Base-by-base conservation (phyloP, 202 grass and related monocot species). In the Dendrocalamus latiflorus region DNA sequence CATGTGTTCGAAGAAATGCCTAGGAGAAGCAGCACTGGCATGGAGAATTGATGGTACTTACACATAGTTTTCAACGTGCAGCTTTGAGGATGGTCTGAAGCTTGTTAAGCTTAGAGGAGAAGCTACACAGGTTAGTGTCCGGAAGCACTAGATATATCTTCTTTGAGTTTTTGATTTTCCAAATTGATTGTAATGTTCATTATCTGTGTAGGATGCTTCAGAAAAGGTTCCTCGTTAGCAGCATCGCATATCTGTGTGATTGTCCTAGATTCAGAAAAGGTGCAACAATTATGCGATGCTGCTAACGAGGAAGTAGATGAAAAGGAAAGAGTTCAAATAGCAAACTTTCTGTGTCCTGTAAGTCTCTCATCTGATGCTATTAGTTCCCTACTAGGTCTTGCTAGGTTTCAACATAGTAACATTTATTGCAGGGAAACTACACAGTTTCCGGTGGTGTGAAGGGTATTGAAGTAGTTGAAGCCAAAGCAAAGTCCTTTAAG, bases 61-160 rank as follows among this genome's bases (percentile, higher is more conserved):
- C 60, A 2, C 60, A 62, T 62, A 74, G 16, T 72, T 86, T 30
- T 71, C 25, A 86, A 78, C 37, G 17, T 78, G 61, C 79, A 98
- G 96, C 78, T 98, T 98, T 90, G 93, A 98, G 80, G 96, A 98
- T 86, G 96, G 96, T 68, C 91, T 98, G 73, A 98, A 95, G 87
- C 93, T 98, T 82, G 96, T 98, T 74, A 98, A 98, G 74, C 85
- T 98, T 74, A 93, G 93, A 91, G 96, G 96, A 72, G 96, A 98
- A 87, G 96, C 96, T 64, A 98, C 93, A 91, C 96, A 98, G 89
- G 93, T 98, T 79, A 70, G 59, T 79, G n/a, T 71, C 58, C 17
- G 63, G 64, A 64, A 80, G 38, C 7, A 49, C 24, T 60, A 45
- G 16, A 66, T 51, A 65, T 38, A 1, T 20, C 15, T 64, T n/a